Conservation (phyloP, 257 asterid species). For the Vinca minor region DNA sequence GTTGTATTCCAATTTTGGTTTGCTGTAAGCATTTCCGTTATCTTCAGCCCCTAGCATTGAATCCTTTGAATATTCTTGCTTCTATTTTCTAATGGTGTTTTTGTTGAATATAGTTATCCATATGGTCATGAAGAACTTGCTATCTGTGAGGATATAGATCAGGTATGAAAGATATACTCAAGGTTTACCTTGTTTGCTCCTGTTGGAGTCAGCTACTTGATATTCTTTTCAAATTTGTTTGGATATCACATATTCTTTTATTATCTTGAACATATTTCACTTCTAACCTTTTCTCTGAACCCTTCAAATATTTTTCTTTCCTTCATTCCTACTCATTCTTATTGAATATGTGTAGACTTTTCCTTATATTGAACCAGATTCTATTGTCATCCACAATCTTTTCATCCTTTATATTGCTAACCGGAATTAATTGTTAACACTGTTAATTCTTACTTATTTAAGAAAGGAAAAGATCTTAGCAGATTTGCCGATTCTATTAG, state of each 20-base stretch:
- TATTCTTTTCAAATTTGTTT: background rate
- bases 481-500: too few relatives aligned
- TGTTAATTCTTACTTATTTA: too few relatives aligned
- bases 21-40: slow-evolving; percentile 53
- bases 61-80: background rate
- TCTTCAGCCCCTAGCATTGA: background rate
- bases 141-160: slow-evolving; percentile 77
- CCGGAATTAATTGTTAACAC: background rate
- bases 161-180: slow-evolving; percentile 40
- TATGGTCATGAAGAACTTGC: slow-evolving; percentile 96
- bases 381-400: background rate
- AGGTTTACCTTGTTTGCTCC: background rate
- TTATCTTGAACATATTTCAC: background rate
- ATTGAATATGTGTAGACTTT: background rate
- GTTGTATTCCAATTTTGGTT: slow-evolving; percentile 77
- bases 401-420: background rate
- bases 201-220: background rate
- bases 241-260: background rate
- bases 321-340: background rate
- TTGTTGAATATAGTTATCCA: slow-evolving; percentile 56
- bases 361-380: background rate
- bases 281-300: background rate
- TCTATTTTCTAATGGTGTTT: slow-evolving; percentile 20
- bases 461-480: too few relatives aligned
- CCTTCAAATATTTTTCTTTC: background rate